Conservation (phyloP, 2,329 filamentous ascomycete genomes). For the Samsoniella hepiali region DNA sequence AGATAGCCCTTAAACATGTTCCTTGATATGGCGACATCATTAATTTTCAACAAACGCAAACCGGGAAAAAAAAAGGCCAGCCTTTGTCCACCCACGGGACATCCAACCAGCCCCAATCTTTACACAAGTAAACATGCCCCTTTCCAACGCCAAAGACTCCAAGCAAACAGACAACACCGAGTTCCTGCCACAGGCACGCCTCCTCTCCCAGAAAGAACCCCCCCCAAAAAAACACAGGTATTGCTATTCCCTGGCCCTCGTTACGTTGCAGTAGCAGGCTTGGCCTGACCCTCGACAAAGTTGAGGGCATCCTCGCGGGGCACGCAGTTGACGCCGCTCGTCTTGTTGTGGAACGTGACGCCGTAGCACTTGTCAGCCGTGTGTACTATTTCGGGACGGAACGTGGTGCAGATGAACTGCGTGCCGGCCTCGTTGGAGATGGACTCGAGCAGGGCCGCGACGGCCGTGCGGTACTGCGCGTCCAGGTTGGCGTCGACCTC, state of each 20-base stretch:
- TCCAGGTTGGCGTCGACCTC: slow-evolving; percentile 98
- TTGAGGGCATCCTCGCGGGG: slow-evolving; percentile 81
- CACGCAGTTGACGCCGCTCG: slow-evolving; percentile 89
- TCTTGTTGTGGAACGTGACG: slow-evolving; percentile 90
- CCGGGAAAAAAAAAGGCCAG: neutral
- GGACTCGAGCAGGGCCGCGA: slow-evolving; percentile 81
- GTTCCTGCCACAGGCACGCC: neutral
- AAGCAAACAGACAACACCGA: neutral
- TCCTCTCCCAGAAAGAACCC: neutral
- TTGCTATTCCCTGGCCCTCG: neutral
- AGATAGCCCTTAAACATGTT: neutral
- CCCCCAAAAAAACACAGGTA: neutral
- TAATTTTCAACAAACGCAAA: neutral
- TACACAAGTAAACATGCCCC: neutral
- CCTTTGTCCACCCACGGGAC: slow-evolving; percentile 6
- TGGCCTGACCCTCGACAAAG: slow-evolving; percentile 83
- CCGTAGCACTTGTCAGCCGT: slow-evolving; percentile 98
- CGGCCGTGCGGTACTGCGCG: slow-evolving; percentile 94
- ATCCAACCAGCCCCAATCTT: slow-evolving; percentile 1
- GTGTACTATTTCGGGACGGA: slow-evolving; percentile 91
- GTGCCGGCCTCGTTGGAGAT: slow-evolving; percentile 66
- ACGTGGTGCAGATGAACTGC: slow-evolving; percentile 98
- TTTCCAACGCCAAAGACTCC: slow-evolving; percentile 16
- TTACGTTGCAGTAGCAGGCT: slow-evolving; percentile 27
- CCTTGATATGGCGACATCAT: neutral